Percentiles rank a stretch among this genome's conserved stretches.
phyloP scores from a whole-genome alignment of 1,284 basidiomycete species.

The Rhodotorula sp. region DNA sequence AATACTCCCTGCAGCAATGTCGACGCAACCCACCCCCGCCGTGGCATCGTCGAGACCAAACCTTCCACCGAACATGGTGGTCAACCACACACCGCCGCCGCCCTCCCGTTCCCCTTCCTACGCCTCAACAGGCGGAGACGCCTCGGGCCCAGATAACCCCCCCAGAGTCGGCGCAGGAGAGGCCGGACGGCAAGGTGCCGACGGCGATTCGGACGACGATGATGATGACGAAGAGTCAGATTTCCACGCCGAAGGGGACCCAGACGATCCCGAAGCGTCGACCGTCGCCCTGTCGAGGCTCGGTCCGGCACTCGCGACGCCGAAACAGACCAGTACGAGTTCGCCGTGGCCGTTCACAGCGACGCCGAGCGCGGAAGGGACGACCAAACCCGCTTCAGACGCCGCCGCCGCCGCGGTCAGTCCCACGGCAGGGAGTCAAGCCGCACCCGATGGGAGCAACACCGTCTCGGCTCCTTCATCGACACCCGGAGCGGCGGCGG shows the following conservation, averaged over 20 bases:
- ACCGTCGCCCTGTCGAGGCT: conserved; percentile 15
- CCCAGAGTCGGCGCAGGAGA: conserved; percentile 46
- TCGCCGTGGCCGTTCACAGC: conserved; percentile 40
- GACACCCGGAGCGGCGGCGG: background rate
- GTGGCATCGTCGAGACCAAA: background rate
- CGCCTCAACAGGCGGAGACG: conserved; percentile 46
- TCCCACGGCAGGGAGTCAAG: background rate
- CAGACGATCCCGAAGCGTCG: conserved; percentile 17
- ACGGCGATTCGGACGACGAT: conserved; percentile 35
- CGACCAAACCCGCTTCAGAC: background rate
- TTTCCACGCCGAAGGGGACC: conserved; percentile 20
- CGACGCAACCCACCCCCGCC: background rate
- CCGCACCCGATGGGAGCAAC: background rate
- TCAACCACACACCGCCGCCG: conserved; percentile 17
- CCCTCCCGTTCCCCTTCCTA: conserved; percentile 45
- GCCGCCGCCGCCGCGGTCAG: background rate
- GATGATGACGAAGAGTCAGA: conserved; percentile 31
- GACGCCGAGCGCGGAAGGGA: background rate
- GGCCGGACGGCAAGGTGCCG: conserved; percentile 6
- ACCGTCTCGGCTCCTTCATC: background rate
- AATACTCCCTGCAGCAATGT: background rate
- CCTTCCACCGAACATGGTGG: conserved; percentile 11
- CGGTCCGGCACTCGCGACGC: conserved; percentile 42
- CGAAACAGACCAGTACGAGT: conserved; percentile 16
- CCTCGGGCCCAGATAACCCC: conserved; percentile 38